These are phyloP conservation scores for Wickerhamiella kazuoi DNA, from an alignment of 805 yeast genomes.

Conservation along the genomic window DNA sequence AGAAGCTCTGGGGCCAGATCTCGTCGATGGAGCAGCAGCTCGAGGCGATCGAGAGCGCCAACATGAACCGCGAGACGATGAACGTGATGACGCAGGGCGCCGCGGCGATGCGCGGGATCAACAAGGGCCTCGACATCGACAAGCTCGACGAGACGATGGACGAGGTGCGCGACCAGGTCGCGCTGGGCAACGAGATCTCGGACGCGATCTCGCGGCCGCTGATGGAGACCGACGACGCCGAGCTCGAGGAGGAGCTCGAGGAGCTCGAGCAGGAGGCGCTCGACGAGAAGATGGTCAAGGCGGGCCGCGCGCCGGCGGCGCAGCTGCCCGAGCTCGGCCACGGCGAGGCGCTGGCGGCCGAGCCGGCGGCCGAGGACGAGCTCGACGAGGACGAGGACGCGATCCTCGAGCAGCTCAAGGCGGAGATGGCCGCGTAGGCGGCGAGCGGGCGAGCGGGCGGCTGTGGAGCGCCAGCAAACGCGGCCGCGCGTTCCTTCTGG, in stretches of 20 bases:
- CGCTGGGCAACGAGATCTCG: constrained; percentile 82
- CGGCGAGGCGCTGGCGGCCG: constrained; percentile 9
- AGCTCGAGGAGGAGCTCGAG: constrained; percentile 85
- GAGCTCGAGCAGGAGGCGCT: constrained; percentile 68
- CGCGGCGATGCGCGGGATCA: constrained; percentile 87
- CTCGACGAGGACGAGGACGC: constrained; percentile 28
- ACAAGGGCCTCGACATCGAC: constrained; percentile 86
- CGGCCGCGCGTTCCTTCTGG: too few species aligned
- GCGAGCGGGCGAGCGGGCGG: too few species aligned
- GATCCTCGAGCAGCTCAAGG: constrained; percentile 27
- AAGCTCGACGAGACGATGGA: constrained; percentile 97
- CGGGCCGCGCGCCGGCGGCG: constrained; percentile 25
- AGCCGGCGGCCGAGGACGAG: constrained; percentile 9
- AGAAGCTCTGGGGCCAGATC: constrained; percentile 69
- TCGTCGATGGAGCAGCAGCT: constrained; percentile 81
- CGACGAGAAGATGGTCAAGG: constrained; percentile 37
- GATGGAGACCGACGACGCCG: constrained; percentile 73
- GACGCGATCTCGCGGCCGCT: constrained; percentile 93
- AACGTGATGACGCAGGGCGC: constrained; percentile 98
- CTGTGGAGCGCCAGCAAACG: too few species aligned
- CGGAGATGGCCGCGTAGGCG: constrained; percentile 26
- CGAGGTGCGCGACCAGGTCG: constrained; percentile 92
- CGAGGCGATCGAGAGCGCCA: constrained; percentile 82
- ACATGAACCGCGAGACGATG: constrained; percentile 93
- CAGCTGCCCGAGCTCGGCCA: constrained; percentile 19